Evolutionary conservation across 306 rosid genomes (phyloP).

Genomic region (Quercus suber): DNA sequence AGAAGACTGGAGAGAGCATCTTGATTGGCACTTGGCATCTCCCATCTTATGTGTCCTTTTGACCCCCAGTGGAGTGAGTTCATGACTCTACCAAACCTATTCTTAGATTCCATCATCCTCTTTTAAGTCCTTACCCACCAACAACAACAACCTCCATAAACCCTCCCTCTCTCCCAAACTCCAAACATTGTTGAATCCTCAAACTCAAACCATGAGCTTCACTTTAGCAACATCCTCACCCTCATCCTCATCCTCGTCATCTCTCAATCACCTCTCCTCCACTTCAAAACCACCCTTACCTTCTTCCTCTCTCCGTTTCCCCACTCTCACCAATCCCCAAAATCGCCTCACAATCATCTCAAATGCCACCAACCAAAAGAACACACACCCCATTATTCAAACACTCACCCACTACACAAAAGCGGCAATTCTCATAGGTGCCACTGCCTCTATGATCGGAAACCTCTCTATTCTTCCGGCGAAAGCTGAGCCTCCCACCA

Average conservation of each 20-base stretch:
- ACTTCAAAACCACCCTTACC: neutral
- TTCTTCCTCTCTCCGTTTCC: slow-evolving; percentile 17
- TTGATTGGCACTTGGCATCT: no score
- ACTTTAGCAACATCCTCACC: slow-evolving; percentile 27
- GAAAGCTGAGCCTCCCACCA: slow-evolving; percentile 49
- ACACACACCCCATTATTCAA: slow-evolving; percentile 25
- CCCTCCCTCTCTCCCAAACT: neutral
- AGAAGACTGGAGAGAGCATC: no score
- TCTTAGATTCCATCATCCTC: no score
- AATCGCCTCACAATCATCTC: slow-evolving; percentile 11
- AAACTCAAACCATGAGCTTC: slow-evolving; percentile 44
- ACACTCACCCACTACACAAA: slow-evolving; percentile 51
- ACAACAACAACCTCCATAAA: neutral
- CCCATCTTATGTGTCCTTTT: no score
- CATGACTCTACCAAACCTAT: no score
- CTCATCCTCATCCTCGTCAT: slow-evolving; percentile 21
- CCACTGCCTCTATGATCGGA: slow-evolving; percentile 43
- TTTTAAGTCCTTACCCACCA: no score
- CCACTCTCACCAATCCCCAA: slow-evolving; percentile 11
- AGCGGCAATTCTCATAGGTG: slow-evolving; percentile 53
- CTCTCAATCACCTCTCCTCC: slow-evolving; percentile 4
- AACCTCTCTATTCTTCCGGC: slow-evolving; percentile 52
- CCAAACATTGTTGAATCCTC: neutral
- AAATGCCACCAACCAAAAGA: neutral
- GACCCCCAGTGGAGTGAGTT: no score